A percentile compares a stretch with the other conserved stretches of the same genome.
phyloP scores from a whole-genome alignment of 495 filamentous ascomycete genomes.

The Hypoxylon subgilvum region DNA sequence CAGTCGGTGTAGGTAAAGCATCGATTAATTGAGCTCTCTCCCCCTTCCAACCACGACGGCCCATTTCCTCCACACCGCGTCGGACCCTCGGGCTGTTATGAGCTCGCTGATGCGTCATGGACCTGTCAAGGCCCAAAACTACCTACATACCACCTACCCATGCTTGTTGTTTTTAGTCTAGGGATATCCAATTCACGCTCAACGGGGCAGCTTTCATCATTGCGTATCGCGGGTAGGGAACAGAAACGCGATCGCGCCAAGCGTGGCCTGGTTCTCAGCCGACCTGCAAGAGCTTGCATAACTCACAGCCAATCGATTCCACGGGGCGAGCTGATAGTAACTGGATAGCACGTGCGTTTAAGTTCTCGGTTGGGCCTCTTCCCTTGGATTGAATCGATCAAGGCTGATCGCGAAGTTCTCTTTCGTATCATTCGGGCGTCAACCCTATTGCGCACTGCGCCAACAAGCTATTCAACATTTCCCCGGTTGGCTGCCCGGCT shows the following conservation, averaged over 20 bases:
- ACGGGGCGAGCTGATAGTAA: conserved; percentile 32
- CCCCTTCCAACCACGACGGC: conserved; percentile 27
- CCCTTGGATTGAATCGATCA: conserved; percentile 32
- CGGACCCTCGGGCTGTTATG: conserved; percentile 24
- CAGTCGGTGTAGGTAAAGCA: conserved; percentile 37
- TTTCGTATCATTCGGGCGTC: conserved; percentile 37
- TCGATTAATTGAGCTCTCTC: conserved; percentile 29
- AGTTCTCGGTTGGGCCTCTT: conserved; percentile 18
- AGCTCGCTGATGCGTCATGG: conserved; percentile 30
- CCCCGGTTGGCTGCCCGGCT: conserved; percentile 32
- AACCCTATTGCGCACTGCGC: conserved; percentile 25
- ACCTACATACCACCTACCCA: neutral
- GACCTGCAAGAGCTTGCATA: conserved; percentile 33
- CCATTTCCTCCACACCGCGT: conserved; percentile 36
- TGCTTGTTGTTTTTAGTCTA: conserved; percentile 31
- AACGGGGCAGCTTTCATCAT: conserved; percentile 12
- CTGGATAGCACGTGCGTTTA: conserved; percentile 35
- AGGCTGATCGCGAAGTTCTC: conserved; percentile 27
- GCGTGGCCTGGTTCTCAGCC: conserved; percentile 35
- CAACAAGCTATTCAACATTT: conserved; percentile 24
- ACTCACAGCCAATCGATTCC: conserved; percentile 33
- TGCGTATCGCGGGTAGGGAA: conserved; percentile 38
- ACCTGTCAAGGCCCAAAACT: conserved; percentile 23
- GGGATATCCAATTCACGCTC: conserved; percentile 21
- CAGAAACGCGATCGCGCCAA: conserved; percentile 37